These are phyloP conservation scores for Thozetella sp. DNA, from an alignment of 495 filamentous ascomycete genomes.

Conservation along the genomic window DNA sequence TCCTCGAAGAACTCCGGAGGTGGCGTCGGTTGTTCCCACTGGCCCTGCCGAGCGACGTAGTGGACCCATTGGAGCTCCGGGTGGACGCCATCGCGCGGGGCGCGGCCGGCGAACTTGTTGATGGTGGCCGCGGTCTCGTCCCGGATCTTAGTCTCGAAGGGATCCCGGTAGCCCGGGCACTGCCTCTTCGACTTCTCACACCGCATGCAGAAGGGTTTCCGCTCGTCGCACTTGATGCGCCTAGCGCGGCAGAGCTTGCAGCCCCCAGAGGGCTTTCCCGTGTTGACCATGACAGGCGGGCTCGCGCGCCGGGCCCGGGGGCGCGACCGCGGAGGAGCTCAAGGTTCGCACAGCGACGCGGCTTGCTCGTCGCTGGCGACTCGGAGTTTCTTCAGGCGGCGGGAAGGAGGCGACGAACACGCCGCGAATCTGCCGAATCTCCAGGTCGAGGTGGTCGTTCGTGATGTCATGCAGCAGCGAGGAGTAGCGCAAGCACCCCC, in stretches of 20 bases:
- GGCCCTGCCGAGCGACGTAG: not conserved
- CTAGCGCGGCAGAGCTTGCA: constrained; percentile 4
- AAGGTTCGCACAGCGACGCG: too few relatives aligned
- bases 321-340: too few relatives aligned
- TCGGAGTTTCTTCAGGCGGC: too few relatives aligned
- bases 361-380: too few relatives aligned
- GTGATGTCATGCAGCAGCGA: too few relatives aligned
- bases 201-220: constrained; percentile 50
- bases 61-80: not conserved
- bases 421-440: too few relatives aligned
- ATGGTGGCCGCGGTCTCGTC: constrained; percentile 1
- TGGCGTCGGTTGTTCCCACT: not conserved
- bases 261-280: not conserved
- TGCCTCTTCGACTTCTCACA: constrained; percentile 52
- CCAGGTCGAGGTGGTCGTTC: too few relatives aligned
- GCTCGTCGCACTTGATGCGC: constrained; percentile 58
- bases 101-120: not conserved
- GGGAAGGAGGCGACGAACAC: too few relatives aligned
- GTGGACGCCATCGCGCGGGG: not conserved
- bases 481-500: too few relatives aligned
- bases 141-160: constrained; percentile 4
- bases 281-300: not conserved
- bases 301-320: too few relatives aligned
- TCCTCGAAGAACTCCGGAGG: not conserved
- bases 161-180: constrained; percentile 53